These are phyloP conservation scores for Fusarium musae DNA, from an alignment of 2,329 filamentous ascomycete genomes.

Conservation along the genomic window DNA sequence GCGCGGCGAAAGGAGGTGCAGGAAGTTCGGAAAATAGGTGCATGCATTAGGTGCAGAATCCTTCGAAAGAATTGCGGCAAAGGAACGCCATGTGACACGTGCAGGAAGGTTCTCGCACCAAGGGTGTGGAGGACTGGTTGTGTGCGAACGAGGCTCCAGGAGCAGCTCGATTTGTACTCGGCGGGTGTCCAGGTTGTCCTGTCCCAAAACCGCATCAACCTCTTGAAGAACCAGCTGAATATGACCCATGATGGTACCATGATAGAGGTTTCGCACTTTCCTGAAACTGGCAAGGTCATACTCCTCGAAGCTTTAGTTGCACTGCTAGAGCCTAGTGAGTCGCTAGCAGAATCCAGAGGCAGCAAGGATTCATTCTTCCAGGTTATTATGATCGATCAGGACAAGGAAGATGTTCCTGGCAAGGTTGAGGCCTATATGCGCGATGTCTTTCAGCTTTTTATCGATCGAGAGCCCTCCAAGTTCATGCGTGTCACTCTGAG, in stretches of 20 bases:
- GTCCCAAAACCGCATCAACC: conserved; percentile 68
- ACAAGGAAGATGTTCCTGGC: conserved; percentile 68
- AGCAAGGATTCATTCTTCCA: conserved; percentile 50
- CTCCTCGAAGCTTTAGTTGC: conserved; percentile 50
- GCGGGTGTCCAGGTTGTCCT: conserved; percentile 72
- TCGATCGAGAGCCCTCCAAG: conserved; percentile 68
- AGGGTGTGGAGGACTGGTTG: conserved; percentile 74
- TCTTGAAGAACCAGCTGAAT: conserved; percentile 61
- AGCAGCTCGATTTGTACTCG: conserved; percentile 71
- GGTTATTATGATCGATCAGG: conserved; percentile 68
- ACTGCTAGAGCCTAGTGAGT: conserved; percentile 50
- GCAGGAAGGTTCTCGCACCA: conserved; percentile 70
- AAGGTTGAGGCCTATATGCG: conserved; percentile 72
- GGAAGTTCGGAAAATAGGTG: conserved; percentile 71
- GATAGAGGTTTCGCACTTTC: conserved; percentile 70
- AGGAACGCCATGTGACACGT: conserved; percentile 71
- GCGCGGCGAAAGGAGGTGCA: conserved; percentile 72
- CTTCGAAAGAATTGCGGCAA: conserved; percentile 74
- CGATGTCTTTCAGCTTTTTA: conserved; percentile 66
- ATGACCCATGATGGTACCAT: conserved; percentile 61
- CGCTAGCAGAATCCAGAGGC: conserved; percentile 49
- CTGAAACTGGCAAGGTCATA: conserved; percentile 59
- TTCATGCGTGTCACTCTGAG: conserved; percentile 70
- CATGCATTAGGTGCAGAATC: conserved; percentile 74
- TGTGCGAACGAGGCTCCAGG: conserved; percentile 69